Evolutionary conservation across 495 filamentous ascomycete species (phyloP).

Genomic region (Pyrenula massariospora): DNA sequence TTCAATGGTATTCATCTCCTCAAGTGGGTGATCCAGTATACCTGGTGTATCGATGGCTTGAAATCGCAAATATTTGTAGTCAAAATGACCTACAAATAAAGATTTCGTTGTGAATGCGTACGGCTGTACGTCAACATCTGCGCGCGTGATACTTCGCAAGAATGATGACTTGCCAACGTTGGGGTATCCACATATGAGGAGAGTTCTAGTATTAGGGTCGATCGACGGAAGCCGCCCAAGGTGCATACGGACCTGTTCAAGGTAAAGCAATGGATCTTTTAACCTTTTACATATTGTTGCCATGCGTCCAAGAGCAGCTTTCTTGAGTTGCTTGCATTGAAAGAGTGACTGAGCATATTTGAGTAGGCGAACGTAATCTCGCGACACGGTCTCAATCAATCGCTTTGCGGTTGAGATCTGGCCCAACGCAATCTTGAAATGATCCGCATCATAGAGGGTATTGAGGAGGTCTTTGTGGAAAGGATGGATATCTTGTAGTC

Average conservation of each 20-base stretch:
- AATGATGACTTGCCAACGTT: constrained; percentile 98
- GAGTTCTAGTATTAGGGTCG: constrained; percentile 88
- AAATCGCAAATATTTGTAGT: constrained; percentile 96
- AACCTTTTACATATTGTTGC: constrained; percentile 87
- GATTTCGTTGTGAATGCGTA: constrained; percentile 99
- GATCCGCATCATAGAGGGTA: constrained; percentile 91
- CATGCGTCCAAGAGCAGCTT: constrained; percentile 85
- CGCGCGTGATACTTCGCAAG: constrained; percentile 78
- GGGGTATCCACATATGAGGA: constrained; percentile 93
- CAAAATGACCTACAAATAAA: constrained; percentile 94
- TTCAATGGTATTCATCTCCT: constrained; percentile 99
- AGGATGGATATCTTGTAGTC: constrained; percentile 91
- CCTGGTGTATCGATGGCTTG: constrained; percentile 85
- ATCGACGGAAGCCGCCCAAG: constrained; percentile 94
- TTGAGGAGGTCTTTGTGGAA: constrained; percentile 87
- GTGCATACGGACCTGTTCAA: constrained; percentile 97
- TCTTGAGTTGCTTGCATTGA: constrained; percentile 90
- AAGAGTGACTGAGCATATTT: constrained; percentile 95
- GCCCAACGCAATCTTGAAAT: constrained; percentile 92
- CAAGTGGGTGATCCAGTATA: constrained; percentile 92
- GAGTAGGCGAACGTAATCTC: constrained; percentile 87
- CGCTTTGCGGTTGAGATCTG: constrained; percentile 93
- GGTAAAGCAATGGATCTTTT: constrained; percentile 87
- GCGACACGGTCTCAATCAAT: constrained; percentile 85
- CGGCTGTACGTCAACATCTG: constrained; percentile 95